These are phyloP conservation scores for Ophiostoma quercus DNA, from an alignment of 2,329 filamentous ascomycete species.

Conservation along the genomic window DNA sequence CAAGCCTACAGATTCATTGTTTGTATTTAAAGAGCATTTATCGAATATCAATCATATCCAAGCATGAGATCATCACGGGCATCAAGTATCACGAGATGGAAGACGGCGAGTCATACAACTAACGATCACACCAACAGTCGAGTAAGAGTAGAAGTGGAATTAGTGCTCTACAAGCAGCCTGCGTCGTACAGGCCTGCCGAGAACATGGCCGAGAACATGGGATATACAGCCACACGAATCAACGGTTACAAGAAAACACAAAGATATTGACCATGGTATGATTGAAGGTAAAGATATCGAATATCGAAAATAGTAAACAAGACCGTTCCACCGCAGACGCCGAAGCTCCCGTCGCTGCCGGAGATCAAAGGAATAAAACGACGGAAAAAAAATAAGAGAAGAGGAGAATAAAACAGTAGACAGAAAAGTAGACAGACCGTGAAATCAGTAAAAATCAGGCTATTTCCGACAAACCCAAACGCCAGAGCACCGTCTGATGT, in stretches of 20 bases:
- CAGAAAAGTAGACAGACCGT: neutral
- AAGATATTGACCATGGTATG: neutral
- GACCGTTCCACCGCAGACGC: conserved; percentile 16
- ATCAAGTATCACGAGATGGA: neutral
- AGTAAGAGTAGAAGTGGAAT: neutral
- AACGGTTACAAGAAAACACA: neutral
- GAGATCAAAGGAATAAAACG: conserved; percentile 2
- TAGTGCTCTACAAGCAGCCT: neutral
- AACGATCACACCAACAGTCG: neutral
- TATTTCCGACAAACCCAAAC: conserved; percentile 2
- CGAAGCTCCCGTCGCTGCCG: conserved; percentile 20
- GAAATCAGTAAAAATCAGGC: neutral
- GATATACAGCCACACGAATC: neutral
- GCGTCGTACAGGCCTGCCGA: neutral
- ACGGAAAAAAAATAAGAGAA: neutral
- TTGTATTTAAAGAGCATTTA: neutral
- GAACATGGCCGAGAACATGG: too few species aligned
- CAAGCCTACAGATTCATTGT: neutral
- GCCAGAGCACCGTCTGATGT: neutral
- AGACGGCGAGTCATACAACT: neutral
- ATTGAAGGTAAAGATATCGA: neutral
- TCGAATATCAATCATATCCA: neutral
- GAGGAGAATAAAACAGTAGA: neutral
- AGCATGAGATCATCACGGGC: neutral
- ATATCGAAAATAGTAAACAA: conserved; percentile 3